A percentile compares a stretch with the other conserved stretches of the same genome.
Evolutionary conservation across 805 yeast species (phyloP).

Genomic region (Starmerella riodocensis): DNA sequence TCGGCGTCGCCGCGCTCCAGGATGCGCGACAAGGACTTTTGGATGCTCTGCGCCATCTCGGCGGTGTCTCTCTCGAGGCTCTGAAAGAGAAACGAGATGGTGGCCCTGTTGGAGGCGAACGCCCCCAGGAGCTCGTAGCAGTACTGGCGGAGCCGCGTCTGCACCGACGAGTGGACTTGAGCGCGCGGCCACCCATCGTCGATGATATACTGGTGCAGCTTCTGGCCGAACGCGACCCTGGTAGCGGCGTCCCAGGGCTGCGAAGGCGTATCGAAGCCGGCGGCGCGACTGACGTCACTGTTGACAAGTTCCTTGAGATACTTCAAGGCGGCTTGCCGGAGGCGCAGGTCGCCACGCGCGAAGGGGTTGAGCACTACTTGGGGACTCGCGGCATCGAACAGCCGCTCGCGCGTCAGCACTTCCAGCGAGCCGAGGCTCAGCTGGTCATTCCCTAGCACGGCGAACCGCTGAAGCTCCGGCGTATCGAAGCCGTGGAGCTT

Average conservation of each 20-base stretch:
- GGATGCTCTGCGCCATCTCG: conserved; percentile 55
- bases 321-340: conserved; percentile 46
- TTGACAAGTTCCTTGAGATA: conserved; percentile 5
- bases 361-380: conserved; percentile 22
- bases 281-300: not conserved
- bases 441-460: conserved; percentile 35
- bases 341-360: conserved; percentile 31
- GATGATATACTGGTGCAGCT: conserved; percentile 20
- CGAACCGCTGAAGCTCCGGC: conserved; percentile 35
- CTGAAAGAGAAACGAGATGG: conserved; percentile 54
- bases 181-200: conserved; percentile 27
- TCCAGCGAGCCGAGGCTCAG: conserved; percentile 32
- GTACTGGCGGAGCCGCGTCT: conserved; percentile 16
- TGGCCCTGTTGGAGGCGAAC: conserved; percentile 37
- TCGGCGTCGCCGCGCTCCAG: conserved; percentile 35
- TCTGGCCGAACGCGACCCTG: conserved; percentile 3
- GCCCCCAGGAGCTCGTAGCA: conserved; percentile 74
- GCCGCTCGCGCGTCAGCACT: conserved; percentile 29
- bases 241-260: not conserved
- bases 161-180: conserved; percentile 5
- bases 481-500: conserved; percentile 38
- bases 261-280: too few relatives aligned
- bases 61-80: conserved; percentile 51
- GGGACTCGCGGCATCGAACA: conserved; percentile 46
- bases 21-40: conserved; percentile 52